These are phyloP conservation scores for Hypoxylon perforatum DNA, from an alignment of 495 filamentous ascomycete genomes.

Conservation along the genomic window DNA sequence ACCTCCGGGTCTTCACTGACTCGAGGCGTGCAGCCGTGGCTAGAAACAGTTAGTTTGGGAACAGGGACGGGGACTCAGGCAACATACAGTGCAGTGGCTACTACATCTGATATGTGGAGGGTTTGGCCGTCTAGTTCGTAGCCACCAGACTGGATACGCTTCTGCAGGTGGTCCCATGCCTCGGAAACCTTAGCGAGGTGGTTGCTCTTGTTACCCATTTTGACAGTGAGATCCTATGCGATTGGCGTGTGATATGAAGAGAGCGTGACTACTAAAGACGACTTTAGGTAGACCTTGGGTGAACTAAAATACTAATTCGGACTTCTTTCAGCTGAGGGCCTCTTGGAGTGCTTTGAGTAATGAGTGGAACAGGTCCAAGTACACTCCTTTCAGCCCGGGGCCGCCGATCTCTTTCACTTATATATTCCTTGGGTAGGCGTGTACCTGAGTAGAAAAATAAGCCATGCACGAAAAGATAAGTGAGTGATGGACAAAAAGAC, in stretches of 20 bases:
- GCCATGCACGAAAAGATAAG: too few relatives aligned
- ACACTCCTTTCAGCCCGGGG: not conserved
- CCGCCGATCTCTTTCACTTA: not conserved
- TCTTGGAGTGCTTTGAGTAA: not conserved
- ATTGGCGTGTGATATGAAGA: not conserved
- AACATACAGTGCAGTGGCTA: slow-evolving; percentile 43
- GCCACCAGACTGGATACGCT: slow-evolving; percentile 27
- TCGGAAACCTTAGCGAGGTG: slow-evolving; percentile 41
- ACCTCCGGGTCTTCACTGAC: slow-evolving; percentile 25
- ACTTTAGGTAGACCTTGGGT: not conserved
- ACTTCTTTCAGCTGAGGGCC: not conserved
- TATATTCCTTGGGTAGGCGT: too few relatives aligned
- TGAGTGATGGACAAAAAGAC: too few relatives aligned
- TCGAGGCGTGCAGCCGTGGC: slow-evolving; percentile 26
- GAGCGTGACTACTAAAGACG: not conserved
- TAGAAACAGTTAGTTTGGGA: slow-evolving; percentile 15
- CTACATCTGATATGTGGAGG: slow-evolving; percentile 43
- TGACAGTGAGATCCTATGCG: not conserved
- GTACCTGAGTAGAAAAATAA: too few relatives aligned
- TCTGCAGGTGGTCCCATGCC: slow-evolving; percentile 37
- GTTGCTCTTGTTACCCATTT: slow-evolving; percentile 30
- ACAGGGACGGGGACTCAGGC: not conserved
- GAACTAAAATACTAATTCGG: not conserved
- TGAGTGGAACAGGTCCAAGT: not conserved
- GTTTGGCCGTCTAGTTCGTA: slow-evolving; percentile 33